phyloP scores from a whole-genome alignment of 495 filamentous ascomycete genomes.

The Hypoxylon rickii region DNA sequence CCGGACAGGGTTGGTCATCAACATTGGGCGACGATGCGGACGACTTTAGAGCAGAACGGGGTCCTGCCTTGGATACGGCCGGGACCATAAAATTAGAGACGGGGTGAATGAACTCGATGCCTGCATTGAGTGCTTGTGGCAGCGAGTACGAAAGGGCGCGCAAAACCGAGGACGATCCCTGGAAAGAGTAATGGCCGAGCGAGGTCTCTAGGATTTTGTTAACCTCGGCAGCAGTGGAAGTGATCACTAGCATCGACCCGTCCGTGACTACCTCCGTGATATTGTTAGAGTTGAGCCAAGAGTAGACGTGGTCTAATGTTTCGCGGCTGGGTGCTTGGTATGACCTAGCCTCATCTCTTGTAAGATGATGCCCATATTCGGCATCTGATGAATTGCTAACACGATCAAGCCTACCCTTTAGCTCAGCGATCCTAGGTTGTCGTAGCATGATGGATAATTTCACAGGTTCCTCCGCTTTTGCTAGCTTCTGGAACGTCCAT shows the following conservation, averaged over 20 bases:
- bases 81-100: conserved; percentile 48
- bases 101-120: conserved; percentile 50
- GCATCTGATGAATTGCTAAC: conserved; percentile 25
- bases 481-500: conserved; percentile 19
- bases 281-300: conserved; percentile 43
- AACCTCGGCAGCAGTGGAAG: conserved; percentile 37
- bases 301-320: conserved; percentile 30
- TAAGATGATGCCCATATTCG: conserved; percentile 40
- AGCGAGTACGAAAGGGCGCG: conserved; percentile 52
- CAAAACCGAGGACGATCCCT: conserved; percentile 30
- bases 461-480: conserved; percentile 13
- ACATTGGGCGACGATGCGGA: conserved; percentile 3
- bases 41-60: conserved; percentile 5
- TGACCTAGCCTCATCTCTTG: conserved; percentile 36
- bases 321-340: conserved; percentile 34
- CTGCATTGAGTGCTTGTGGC: conserved; percentile 45
- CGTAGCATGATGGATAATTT: conserved; percentile 42
- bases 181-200: conserved; percentile 43
- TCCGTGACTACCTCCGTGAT: conserved; percentile 34
- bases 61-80: conserved; percentile 4
- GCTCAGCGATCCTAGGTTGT: conserved; percentile 41
- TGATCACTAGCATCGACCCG: conserved; percentile 41
- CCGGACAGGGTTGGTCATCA: conserved; percentile 31
- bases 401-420: conserved; percentile 40
- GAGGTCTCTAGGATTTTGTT: conserved; percentile 46